phyloP scores from a whole-genome alignment of 2,329 filamentous ascomycete species.

The Aspergillus sp. region DNA sequence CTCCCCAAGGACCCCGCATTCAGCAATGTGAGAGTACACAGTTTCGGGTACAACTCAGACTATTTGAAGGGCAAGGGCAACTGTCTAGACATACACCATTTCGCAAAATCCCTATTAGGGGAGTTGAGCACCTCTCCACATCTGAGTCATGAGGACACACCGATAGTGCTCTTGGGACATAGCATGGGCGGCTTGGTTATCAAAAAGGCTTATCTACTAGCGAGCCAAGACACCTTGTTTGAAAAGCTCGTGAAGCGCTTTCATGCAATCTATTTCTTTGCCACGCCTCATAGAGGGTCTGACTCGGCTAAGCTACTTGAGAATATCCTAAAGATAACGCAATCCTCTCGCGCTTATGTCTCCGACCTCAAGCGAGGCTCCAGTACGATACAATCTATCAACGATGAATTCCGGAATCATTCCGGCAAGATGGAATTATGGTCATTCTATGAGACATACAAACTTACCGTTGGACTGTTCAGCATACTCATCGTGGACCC shows the following conservation, averaged over 20 bases:
- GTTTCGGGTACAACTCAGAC: slow-evolving; percentile 32
- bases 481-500: slow-evolving; percentile 41
- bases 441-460: slow-evolving; percentile 52
- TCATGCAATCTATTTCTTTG: slow-evolving; percentile 28
- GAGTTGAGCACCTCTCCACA: slow-evolving; percentile 22
- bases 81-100: slow-evolving; percentile 22
- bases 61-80: slow-evolving; percentile 6
- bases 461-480: slow-evolving; percentile 26
- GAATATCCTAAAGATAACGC: slow-evolving; percentile 34
- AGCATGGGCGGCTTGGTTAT: slow-evolving; percentile 50
- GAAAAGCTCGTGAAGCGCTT: slow-evolving; percentile 16
- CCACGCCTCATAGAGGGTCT: slow-evolving; percentile 34
- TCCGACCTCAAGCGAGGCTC: slow-evolving; percentile 43
- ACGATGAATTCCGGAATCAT: slow-evolving; percentile 49
- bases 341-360: slow-evolving; percentile 31
- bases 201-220: slow-evolving; percentile 32
- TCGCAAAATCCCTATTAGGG: slow-evolving; percentile 30
- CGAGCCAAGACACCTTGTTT: slow-evolving; percentile 21
- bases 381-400: slow-evolving; percentile 41
- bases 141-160: slow-evolving; percentile 15
- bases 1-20: slow-evolving; percentile 34
- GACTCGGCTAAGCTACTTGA: slow-evolving; percentile 26
- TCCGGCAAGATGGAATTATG: slow-evolving; percentile 39
- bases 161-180: slow-evolving; percentile 49
- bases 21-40: slow-evolving; percentile 24